Evolutionary conservation across 495 filamentous ascomycete genomes (phyloP).

Genomic region (Neurospora sp.): DNA sequence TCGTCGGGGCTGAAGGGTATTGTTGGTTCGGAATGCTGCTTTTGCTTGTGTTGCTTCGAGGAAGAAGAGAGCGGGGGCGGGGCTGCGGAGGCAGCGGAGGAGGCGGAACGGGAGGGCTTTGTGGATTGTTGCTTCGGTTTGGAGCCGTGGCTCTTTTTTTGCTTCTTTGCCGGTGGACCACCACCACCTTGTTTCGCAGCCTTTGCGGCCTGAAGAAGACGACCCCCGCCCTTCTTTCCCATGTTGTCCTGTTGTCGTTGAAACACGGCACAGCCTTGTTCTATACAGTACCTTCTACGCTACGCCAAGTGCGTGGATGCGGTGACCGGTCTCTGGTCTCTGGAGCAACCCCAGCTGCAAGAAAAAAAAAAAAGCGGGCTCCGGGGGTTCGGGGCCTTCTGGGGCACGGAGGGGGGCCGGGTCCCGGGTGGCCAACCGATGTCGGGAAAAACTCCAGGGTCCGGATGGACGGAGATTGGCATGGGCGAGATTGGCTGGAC

Average conservation of each 20-base stretch:
- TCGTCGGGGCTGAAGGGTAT: constrained; percentile 68
- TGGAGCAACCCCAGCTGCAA: neutral
- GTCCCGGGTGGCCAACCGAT: no score
- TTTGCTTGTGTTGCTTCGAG: constrained; percentile 13
- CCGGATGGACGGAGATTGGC: constrained; percentile 5
- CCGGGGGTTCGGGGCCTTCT: no score
- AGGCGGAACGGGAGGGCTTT: neutral
- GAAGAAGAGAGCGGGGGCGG: neutral
- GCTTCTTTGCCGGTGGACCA: constrained; percentile 9
- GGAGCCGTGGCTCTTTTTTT: constrained; percentile 2
- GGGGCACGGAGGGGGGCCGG: no score
- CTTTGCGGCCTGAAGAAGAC: constrained; percentile 12
- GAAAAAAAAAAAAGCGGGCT: no score
- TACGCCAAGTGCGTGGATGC: neutral
- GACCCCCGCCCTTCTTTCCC: constrained; percentile 9
- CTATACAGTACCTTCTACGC: neutral
- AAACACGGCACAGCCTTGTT: neutral
- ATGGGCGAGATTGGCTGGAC: neutral
- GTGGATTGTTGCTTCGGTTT: neutral
- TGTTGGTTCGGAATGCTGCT: constrained; percentile 39
- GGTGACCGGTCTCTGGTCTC: neutral
- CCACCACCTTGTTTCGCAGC: constrained; percentile 7
- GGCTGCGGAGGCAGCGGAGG: neutral
- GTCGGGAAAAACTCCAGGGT: neutral
- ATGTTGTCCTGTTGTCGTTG: neutral